Base-by-base conservation (phyloP, 2,329 filamentous ascomycete species). In the Colletotrichum sojae region DNA sequence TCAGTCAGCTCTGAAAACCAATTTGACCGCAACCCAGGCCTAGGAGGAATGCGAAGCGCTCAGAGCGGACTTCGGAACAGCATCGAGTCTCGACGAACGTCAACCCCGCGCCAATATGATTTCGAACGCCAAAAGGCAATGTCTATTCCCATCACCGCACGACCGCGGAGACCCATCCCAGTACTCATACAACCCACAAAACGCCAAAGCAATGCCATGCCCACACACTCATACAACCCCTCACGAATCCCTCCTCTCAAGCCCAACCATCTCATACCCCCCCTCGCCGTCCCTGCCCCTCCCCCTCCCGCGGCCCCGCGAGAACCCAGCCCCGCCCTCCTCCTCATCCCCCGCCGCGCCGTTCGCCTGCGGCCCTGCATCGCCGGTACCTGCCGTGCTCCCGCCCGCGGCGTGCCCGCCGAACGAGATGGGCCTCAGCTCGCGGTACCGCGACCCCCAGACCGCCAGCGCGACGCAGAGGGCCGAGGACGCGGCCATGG, bases 371-470 rank as follows among this genome's bases (percentile, higher is more conserved):
- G 67, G 31, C 31, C 54, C 40, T 8, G 57, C 69, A 54, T 70
- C 25, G 71, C 73, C 51, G 49, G 61, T 71, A 69, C 60, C 78
- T 59, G 71, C 73, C 60, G 70, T 18, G 43, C 66, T 69, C 20
- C 55, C 63, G 10, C 77, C 76, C 45, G 79, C 80, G 8, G 79
- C 77, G 9, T 79, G 84, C 2, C 91, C 91, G 20, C 94, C 94
- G 77, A 98, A 98, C 68, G 89, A 91, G 74, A 98, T 97, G 12
- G 96, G 95, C 76, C 90, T 88, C 64, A 99, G 83, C 81, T 99
- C 96, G 70, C 95, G 88, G 85, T 94, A 97, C 76, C 91, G 94
- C 78, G 95, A 98, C 3, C 91, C 93, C 93, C 95, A 98, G 45
- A 97, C 91, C 4, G 94, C 95, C 2, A 96, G 83, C 54, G 84